phyloP scores from a whole-genome alignment of 805 yeast genomes.

The Alloascoidea hylecoeti region DNA sequence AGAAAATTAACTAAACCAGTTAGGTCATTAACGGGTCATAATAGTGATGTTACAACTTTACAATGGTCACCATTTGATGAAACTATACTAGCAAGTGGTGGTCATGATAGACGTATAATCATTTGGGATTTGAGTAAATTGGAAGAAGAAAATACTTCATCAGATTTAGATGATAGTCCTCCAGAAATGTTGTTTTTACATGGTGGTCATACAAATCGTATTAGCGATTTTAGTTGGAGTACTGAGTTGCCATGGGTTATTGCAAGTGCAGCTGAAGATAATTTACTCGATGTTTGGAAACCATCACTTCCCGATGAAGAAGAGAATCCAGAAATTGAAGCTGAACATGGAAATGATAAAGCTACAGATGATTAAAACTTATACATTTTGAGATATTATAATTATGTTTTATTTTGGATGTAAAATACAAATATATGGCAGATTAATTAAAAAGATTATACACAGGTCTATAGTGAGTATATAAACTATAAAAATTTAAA shows the following conservation, averaged over 20 bases:
- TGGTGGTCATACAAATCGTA: constrained; percentile 71
- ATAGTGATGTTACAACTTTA: constrained; percentile 37
- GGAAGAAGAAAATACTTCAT: constrained; percentile 36
- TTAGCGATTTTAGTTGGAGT: constrained; percentile 57
- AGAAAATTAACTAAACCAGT: constrained; percentile 46
- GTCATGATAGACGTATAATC: constrained; percentile 56
- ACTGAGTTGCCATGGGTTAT: constrained; percentile 42
- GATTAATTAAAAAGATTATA: no score
- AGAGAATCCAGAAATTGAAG: constrained; percentile 19
- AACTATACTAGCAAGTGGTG: constrained; percentile 37
- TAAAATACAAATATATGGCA: no score
- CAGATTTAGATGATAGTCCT: constrained; percentile 47
- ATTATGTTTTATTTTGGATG: constrained; percentile 26
- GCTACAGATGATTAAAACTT: constrained; percentile 22
- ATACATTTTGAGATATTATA: constrained; percentile 8
- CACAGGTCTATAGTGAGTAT: no score
- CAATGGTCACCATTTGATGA: constrained; percentile 38
- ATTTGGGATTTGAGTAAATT: constrained; percentile 61
- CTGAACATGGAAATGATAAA: constrained; percentile 25
- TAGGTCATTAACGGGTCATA: constrained; percentile 57
- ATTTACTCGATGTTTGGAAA: constrained; percentile 64
- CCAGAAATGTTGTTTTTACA: constrained; percentile 71
- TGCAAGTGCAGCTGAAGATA: constrained; percentile 65
- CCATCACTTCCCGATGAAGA: constrained; percentile 33
- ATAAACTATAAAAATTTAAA: constrained; percentile 12